phyloP scores from a whole-genome alignment of 73 alveolate genomes.

The Urostyla sp. region DNA sequence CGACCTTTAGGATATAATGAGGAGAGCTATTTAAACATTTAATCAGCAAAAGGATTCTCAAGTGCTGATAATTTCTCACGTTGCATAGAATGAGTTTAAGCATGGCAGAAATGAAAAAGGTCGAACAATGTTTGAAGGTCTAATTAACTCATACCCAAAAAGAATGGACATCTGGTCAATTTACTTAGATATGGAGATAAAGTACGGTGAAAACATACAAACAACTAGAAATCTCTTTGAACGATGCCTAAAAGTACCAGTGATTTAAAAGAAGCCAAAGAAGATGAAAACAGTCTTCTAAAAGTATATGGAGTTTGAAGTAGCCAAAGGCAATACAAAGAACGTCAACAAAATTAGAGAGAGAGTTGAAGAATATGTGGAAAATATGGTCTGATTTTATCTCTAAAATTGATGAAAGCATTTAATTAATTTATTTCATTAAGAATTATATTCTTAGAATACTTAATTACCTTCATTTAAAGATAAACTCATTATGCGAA shows the following conservation, averaged over 20 bases:
- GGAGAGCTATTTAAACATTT: slow-evolving; percentile 87
- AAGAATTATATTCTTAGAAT: too few species aligned
- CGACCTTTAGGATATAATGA: slow-evolving; percentile 74
- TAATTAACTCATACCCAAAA: slow-evolving; percentile 88
- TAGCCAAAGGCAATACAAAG: slow-evolving; percentile 67
- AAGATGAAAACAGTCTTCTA: slow-evolving; percentile 81
- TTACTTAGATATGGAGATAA: slow-evolving; percentile 93
- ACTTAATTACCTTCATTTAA: too few species aligned
- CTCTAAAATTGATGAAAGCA: too few species aligned
- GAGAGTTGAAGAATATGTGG: slow-evolving; percentile 74
- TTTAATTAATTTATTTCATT: too few species aligned
- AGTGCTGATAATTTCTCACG: slow-evolving; percentile 81
- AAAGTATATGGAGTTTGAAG: slow-evolving; percentile 79
- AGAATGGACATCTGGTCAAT: slow-evolving; percentile 95
- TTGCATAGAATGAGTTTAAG: slow-evolving; percentile 85
- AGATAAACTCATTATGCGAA: too few species aligned
- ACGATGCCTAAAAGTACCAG: slow-evolving; percentile 54
- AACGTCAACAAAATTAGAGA: slow-evolving; percentile 75
- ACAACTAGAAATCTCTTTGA: slow-evolving; percentile 71
- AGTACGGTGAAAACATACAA: slow-evolving; percentile 69
- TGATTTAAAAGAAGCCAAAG: slow-evolving; percentile 62
- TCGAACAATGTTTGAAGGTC: slow-evolving; percentile 93
- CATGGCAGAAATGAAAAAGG: slow-evolving; percentile 91
- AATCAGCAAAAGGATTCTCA: slow-evolving; percentile 81
- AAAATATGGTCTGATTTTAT: too few species aligned